Conservation (phyloP, 768 basidiomycete species). For the Suillus plorans region DNA sequence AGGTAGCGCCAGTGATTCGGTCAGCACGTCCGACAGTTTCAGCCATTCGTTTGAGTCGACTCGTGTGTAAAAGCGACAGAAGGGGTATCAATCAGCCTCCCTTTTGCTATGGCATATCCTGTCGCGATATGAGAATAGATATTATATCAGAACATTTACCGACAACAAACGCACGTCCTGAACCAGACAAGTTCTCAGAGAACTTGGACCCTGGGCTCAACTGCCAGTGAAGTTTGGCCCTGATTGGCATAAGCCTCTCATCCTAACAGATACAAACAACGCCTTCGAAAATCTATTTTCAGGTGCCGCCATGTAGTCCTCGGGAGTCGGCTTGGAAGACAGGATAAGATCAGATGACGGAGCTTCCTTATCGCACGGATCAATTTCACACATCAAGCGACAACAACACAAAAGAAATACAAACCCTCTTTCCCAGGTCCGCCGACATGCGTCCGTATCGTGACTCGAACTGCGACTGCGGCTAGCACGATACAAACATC, state of each 20-base stretch:
- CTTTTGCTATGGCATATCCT: neutral
- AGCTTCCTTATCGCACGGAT: slow-evolving; percentile 16
- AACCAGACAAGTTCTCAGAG: neutral
- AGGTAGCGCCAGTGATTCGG: neutral
- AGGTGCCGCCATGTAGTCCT: no score
- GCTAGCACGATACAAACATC: neutral
- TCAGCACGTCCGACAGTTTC: neutral
- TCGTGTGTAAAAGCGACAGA: neutral
- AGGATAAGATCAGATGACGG: slow-evolving; percentile 20
- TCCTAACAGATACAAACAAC: slow-evolving; percentile 3
- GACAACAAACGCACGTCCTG: neutral
- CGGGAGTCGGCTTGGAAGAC: slow-evolving; percentile 14
- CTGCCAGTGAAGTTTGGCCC: neutral
- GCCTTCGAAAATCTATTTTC: no score
- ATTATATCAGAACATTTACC: no score
- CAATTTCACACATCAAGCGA: neutral
- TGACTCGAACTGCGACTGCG: no score
- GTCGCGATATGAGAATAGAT: neutral
- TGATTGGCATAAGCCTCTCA: neutral
- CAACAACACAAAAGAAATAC: neutral
- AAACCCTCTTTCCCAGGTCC: slow-evolving; percentile 32
- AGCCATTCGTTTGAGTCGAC: no score
- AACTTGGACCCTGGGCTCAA: neutral
- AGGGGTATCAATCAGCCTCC: neutral
- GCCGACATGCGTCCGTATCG: no score